A percentile compares a stretch with the other conserved stretches of the same genome.
These are phyloP conservation scores for Podaxis mareebaensis DNA, from an alignment of 768 basidiomycete genomes.

Conservation along the genomic window DNA sequence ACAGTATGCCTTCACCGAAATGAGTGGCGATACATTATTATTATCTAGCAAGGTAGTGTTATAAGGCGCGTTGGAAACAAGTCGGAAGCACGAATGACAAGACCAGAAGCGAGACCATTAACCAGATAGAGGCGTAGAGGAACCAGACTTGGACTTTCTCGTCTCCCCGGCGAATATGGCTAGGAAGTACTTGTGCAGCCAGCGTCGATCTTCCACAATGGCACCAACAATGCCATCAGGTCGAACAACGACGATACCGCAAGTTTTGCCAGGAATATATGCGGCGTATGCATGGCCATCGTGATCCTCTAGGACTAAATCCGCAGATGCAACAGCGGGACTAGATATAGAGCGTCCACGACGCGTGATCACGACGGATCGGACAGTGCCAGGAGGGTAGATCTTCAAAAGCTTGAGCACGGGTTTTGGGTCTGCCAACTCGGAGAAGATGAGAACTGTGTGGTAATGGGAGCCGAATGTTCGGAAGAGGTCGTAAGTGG, in stretches of 20 bases:
- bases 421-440: slow-evolving; percentile 15
- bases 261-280: slow-evolving; percentile 45
- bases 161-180: slow-evolving; percentile 26
- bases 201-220: slow-evolving; percentile 20
- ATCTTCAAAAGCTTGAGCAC: slow-evolving; percentile 16
- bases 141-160: background rate
- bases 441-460: slow-evolving; percentile 35
- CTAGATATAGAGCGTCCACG: background rate
- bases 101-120: too few relatives aligned
- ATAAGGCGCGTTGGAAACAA: background rate
- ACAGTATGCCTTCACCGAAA: too few relatives aligned
- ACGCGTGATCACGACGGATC: slow-evolving; percentile 20
- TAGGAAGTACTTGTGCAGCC: slow-evolving; percentile 35
- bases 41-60: too few relatives aligned
- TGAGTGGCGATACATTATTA: too few relatives aligned
- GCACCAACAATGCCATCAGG: slow-evolving; percentile 32
- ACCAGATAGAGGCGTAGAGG: background rate
- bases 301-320: slow-evolving; percentile 25
- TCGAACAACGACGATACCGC: slow-evolving; percentile 46
- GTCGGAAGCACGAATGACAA: background rate
- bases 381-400: slow-evolving; percentile 19
- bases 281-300: slow-evolving; percentile 27
- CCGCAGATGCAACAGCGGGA: background rate
- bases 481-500: slow-evolving; percentile 24
- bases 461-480: slow-evolving; percentile 31